phyloP scores from a whole-genome alignment of 768 basidiomycete genomes.

The Termitomyces sp. region DNA sequence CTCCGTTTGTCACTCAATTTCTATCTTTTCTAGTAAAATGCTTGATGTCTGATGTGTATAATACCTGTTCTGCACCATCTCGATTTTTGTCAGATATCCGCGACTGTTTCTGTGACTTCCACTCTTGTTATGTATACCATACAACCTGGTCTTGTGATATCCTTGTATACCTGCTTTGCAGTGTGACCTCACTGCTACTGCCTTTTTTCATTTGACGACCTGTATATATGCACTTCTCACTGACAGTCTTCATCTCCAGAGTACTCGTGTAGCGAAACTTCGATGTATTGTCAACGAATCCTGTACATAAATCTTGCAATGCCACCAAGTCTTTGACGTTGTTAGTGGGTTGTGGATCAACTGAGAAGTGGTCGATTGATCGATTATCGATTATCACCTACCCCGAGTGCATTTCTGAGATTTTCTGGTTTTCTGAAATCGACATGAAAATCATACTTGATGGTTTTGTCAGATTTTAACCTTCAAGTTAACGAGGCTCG shows the following conservation, averaged over 20 bases:
- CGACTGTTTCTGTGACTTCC: background rate
- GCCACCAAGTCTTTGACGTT: background rate
- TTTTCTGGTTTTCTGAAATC: too few relatives aligned
- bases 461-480: too few relatives aligned
- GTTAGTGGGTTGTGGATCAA: too few relatives aligned
- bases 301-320: background rate
- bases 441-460: too few relatives aligned
- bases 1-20: background rate
- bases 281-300: background rate
- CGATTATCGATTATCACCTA: too few relatives aligned
- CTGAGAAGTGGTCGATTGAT: too few relatives aligned
- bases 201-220: background rate
- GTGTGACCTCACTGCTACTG: background rate
- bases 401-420: too few relatives aligned
- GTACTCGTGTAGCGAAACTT: background rate
- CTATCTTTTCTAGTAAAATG: background rate
- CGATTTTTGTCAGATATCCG: background rate
- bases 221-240: background rate
- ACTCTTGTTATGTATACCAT: background rate
- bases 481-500: too few relatives aligned
- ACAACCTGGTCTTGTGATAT: background rate
- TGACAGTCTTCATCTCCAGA: background rate
- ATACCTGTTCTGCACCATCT: background rate
- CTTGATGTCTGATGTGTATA: background rate
- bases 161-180: background rate